phyloP scores from a whole-genome alignment of 1,284 basidiomycete genomes.

The Dichomitus squalens region DNA sequence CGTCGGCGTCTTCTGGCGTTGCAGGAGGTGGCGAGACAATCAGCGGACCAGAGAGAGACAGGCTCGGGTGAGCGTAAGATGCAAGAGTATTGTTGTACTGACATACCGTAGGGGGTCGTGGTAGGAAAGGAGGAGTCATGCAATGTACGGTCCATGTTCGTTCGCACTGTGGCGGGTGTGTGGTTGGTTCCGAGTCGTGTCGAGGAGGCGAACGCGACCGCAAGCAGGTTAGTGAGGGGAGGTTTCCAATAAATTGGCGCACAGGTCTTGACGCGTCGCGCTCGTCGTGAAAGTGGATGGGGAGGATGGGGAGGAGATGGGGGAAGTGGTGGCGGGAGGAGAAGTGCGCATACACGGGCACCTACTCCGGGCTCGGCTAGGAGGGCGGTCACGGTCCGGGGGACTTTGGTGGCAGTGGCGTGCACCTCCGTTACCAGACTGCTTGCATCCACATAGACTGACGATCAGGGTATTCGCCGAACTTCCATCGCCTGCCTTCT shows the following conservation, averaged over 20 bases:
- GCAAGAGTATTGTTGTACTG: too few relatives aligned
- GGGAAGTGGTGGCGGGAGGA: neutral
- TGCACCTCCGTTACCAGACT: too few relatives aligned
- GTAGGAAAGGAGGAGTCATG: too few relatives aligned
- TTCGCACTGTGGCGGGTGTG: too few relatives aligned
- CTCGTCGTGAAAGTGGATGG: neutral
- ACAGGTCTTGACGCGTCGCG: neutral
- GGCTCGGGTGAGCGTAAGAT: neutral
- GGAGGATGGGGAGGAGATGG: neutral
- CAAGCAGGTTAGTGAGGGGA: too few relatives aligned
- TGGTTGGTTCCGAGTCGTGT: too few relatives aligned
- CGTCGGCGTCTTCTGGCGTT: neutral
- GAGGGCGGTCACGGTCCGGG: neutral
- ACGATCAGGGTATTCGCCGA: too few relatives aligned
- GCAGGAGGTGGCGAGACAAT: neutral
- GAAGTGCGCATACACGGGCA: neutral
- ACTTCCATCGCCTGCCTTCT: too few relatives aligned
- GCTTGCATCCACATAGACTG: too few relatives aligned
- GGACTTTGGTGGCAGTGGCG: neutral
- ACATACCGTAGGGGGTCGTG: neutral
- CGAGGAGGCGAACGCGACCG: too few relatives aligned
- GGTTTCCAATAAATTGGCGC: too few relatives aligned
- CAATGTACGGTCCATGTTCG: too few relatives aligned
- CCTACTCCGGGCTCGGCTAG: neutral
- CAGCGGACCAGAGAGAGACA: neutral